Base-by-base conservation (phyloP, 352 stramenopile species). In the Phytophthora fragariae region DNA sequence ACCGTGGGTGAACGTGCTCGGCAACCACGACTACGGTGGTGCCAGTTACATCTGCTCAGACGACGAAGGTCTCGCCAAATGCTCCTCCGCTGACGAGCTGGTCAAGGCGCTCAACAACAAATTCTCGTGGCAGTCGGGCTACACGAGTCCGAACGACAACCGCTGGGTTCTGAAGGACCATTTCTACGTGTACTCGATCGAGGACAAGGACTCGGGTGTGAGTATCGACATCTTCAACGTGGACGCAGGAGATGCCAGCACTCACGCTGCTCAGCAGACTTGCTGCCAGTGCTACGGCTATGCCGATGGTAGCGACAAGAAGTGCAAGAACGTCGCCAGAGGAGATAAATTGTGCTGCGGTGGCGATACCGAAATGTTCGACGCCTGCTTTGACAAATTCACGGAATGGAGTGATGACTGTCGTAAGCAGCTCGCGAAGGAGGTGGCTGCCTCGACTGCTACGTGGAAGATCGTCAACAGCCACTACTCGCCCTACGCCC, bases 221-320 rank as follows among this genome's bases (percentile, higher is more conserved):
- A 83, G 63, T 14, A 85, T 94, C 21, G 87, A 94, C 41, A 90
- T 94, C 57, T 94, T 84, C 66, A 92, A 92, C 64, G 74, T 94
- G 15, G 85, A 94, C 63, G 85, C 82, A 10, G 89, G 89, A 54
- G 81, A 88, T 66, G 88, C 88, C 24, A 84, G 79, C 33, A 80
- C 83, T 7, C 87, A 94, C 73, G 85, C 79, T 27, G 84, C 82
- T 17, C 80, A 85, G 55, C 84, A 95, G 53, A 88, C 92, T 15
- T 96, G 89, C 56, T 96, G 89, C 64, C 89, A 96, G 68, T 96
- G 89, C 79, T 96, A 92, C 65, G 89, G 85, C 17, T 96, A 94
- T 67, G 62, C 77, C 19, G 55, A 80, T 21, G 84, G 83, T 9
- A 75, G 81, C 21, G 77, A 89, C 66, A 70, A 76, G n/a, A 70